Evolutionary conservation across 2,329 filamentous ascomycete species (phyloP).

Genomic region (Catunica adiposa): DNA sequence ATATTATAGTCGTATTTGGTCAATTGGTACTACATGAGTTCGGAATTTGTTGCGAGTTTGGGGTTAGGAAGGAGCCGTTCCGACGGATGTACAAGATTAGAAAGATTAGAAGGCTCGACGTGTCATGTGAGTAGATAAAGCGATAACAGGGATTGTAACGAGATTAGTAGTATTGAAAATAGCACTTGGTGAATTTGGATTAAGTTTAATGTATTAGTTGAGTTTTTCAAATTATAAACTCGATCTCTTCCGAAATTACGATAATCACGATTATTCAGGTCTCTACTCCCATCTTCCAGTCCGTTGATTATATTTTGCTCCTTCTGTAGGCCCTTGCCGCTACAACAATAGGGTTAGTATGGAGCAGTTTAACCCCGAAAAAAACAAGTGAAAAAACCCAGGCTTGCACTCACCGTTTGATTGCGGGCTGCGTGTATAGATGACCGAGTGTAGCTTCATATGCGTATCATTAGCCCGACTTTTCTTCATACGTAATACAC

Average conservation of each 20-base stretch:
- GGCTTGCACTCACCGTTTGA: slow-evolving; percentile 21
- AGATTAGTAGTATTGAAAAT: no score
- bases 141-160: no score
- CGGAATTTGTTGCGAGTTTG: background rate
- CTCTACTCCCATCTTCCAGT: slow-evolving; percentile 5
- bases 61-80: slow-evolving; percentile 2
- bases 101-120: background rate
- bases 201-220: no score
- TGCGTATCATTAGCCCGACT: background rate
- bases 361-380: background rate
- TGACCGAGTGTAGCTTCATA: slow-evolving; percentile 25
- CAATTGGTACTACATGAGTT: background rate
- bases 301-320: slow-evolving; percentile 6
- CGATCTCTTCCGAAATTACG: no score
- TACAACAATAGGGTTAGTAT: slow-evolving; percentile 7
- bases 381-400: background rate
- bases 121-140: no score
- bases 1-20: background rate
- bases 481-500: no score
- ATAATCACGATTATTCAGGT: no score
- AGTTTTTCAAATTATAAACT: no score
- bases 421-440: slow-evolving; percentile 25
- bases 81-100: slow-evolving; percentile 5
- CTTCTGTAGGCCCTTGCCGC: background rate
- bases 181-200: no score